Evolutionary conservation across 768 basidiomycete species (phyloP).

Genomic region (Lactarius sanguifluus): DNA sequence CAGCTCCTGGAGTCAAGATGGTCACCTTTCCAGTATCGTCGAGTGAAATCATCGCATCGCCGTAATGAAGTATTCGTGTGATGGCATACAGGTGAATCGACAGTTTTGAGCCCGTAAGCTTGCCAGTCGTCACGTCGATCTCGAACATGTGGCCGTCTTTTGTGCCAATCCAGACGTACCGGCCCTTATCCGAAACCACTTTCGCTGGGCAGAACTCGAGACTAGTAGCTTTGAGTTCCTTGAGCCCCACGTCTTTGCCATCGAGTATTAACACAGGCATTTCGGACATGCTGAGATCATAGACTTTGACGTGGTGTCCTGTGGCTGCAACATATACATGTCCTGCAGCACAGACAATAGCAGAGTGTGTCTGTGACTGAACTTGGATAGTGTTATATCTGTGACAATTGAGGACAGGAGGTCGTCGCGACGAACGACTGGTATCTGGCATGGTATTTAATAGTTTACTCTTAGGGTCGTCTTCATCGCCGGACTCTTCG

Average conservation of each 20-base stretch:
- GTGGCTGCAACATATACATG: slow-evolving; percentile 57
- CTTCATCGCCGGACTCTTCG: slow-evolving; percentile 47
- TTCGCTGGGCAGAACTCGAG: slow-evolving; percentile 70
- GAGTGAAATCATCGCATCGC: slow-evolving; percentile 68
- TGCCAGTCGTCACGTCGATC: slow-evolving; percentile 66
- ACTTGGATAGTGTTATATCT: slow-evolving; percentile 50
- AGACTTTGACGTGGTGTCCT: slow-evolving; percentile 59
- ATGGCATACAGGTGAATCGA: slow-evolving; percentile 66
- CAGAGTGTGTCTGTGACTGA: slow-evolving; percentile 52
- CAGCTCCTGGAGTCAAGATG: slow-evolving; percentile 58
- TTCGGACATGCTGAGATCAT: slow-evolving; percentile 53
- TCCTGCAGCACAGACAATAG: slow-evolving; percentile 57
- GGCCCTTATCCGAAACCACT: slow-evolving; percentile 51
- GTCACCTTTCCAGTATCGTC: slow-evolving; percentile 86
- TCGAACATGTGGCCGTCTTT: slow-evolving; percentile 89
- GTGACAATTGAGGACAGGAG: slow-evolving; percentile 39
- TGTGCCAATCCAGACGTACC: slow-evolving; percentile 81
- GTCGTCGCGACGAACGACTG: slow-evolving; percentile 61
- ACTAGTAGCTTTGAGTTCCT: slow-evolving; percentile 69
- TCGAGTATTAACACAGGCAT: slow-evolving; percentile 53
- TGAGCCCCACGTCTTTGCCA: slow-evolving; percentile 58
- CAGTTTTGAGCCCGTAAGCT: slow-evolving; percentile 55
- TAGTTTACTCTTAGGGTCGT: slow-evolving; percentile 43
- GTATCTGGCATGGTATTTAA: slow-evolving; percentile 63
- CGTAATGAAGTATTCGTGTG: slow-evolving; percentile 71